Base-by-base conservation (phyloP, 495 filamentous ascomycete genomes). In the Haplographium delicatum region DNA sequence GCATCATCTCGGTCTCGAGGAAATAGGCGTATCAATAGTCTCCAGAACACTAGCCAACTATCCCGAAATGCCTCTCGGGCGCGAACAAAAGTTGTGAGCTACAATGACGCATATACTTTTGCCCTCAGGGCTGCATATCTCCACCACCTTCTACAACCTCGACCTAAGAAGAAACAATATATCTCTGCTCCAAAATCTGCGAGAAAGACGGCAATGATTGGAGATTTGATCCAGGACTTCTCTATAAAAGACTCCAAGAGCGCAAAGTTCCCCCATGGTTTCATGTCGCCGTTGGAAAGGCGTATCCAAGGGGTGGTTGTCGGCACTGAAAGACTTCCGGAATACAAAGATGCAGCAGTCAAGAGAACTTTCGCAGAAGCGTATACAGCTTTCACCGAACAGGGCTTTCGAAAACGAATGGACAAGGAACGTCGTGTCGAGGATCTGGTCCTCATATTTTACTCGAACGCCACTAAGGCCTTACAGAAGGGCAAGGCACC, bases 371-470 rank as follows among this genome's bases (percentile, higher is more conserved):
- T 88, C 70, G 91, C 78, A 54, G 85, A 74, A 44, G 91, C 86
- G 65, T 77, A 88, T 59, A 89, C 88, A 51, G 78, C 81, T 23
- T 75, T 91, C 60, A 88, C 87, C 82, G 65, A 93, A 81, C 71
- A 80, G 80, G 66, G 86, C 76, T 58, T 97, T 85, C 71, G 90
- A 73, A 61, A 83, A 72, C 49, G 91, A 83, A 86, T 96, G 74
- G 89, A 96, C 58, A 95, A 96, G 68, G 93, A 96, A 63, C 79
- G 94, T 44, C 82, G 90, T 60, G 83, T 95, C 18, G 94, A 99
- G 66, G 90, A 95, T 58, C 68, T 91, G 25, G 77, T 91, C 28
- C 73, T 91, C 31, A 97, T 84, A 59, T 97, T 84, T 71, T 96
- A 82, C 76, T 96, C 79, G 55, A 91, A 84, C 71, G 94, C 84